These are phyloP conservation scores for Lentinula lateritia DNA, from an alignment of 768 basidiomycete species.

Conservation along the genomic window DNA sequence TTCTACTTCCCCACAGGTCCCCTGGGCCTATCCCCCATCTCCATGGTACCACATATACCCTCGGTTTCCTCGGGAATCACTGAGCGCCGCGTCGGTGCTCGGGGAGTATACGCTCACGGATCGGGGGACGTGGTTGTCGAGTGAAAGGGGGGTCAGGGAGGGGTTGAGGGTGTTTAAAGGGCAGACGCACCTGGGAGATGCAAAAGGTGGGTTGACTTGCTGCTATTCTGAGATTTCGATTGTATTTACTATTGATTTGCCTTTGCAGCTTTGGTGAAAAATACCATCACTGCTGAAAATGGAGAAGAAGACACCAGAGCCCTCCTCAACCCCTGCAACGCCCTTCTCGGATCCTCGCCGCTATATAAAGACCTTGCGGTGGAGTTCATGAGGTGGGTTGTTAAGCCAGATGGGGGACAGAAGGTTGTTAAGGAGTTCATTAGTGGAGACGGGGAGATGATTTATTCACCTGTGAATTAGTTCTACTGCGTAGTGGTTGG, in stretches of 20 bases:
- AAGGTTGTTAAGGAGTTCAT: conserved; percentile 33
- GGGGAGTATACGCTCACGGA: conserved; percentile 52
- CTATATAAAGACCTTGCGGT: conserved; percentile 23
- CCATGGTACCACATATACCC: conserved; percentile 59
- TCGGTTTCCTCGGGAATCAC: conserved; percentile 43
- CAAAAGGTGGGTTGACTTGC: neutral
- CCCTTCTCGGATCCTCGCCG: conserved; percentile 26
- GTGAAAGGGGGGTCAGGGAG: conserved; percentile 23
- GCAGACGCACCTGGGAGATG: neutral
- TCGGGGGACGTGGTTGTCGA: conserved; percentile 44
- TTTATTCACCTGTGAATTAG: conserved; percentile 24
- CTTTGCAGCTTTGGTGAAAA: neutral
- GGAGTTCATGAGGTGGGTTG: conserved; percentile 41
- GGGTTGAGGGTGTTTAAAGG: conserved; percentile 26
- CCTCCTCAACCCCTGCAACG: conserved; percentile 41
- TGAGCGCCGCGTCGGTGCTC: conserved; percentile 39
- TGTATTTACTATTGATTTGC: no score
- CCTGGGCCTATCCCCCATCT: conserved; percentile 47
- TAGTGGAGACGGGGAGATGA: conserved; percentile 14
- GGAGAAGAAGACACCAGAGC: neutral
- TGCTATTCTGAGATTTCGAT: no score
- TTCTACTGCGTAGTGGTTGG: no score
- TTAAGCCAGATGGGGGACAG: conserved; percentile 34
- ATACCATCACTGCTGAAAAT: neutral
- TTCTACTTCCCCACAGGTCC: conserved; percentile 28